These are phyloP conservation scores for Ligustrum vulgare DNA, from an alignment of 257 asterid species.

Conservation along the genomic window DNA sequence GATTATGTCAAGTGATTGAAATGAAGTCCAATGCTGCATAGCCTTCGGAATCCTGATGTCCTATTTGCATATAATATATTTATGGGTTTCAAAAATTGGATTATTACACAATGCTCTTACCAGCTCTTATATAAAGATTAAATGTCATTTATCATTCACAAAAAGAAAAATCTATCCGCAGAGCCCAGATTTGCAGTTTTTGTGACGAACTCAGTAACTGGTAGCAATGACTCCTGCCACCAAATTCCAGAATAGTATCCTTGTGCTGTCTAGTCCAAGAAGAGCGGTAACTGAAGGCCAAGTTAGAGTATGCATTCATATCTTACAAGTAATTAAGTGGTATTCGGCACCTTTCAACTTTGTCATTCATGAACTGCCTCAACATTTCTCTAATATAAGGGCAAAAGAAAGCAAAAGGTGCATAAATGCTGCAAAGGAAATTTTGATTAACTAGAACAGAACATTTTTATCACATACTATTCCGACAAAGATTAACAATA, in stretches of 20 bases:
- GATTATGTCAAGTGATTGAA: not conserved
- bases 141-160: not conserved
- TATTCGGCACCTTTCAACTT: not conserved
- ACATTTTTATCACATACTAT: not conserved
- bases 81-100: not conserved
- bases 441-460: not conserved
- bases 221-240: not conserved
- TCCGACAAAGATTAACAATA: not conserved
- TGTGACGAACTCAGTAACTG: not conserved
- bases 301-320: not conserved
- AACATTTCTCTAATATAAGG: not conserved
- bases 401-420: not conserved
- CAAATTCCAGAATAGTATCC: not conserved
- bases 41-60: not conserved
- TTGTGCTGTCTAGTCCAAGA: not conserved
- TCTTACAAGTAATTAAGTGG: not conserved
- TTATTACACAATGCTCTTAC: not conserved
- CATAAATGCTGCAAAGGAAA: not conserved
- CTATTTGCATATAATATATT: not conserved
- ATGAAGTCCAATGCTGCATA: not conserved
- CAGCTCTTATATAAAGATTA: not conserved
- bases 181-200: not conserved
- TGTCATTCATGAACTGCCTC: not conserved
- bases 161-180: not conserved
- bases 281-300: not conserved